These are phyloP conservation scores for Heliosperma pusillum DNA, from an alignment of 148 eudicot genomes.

Conservation along the genomic window DNA sequence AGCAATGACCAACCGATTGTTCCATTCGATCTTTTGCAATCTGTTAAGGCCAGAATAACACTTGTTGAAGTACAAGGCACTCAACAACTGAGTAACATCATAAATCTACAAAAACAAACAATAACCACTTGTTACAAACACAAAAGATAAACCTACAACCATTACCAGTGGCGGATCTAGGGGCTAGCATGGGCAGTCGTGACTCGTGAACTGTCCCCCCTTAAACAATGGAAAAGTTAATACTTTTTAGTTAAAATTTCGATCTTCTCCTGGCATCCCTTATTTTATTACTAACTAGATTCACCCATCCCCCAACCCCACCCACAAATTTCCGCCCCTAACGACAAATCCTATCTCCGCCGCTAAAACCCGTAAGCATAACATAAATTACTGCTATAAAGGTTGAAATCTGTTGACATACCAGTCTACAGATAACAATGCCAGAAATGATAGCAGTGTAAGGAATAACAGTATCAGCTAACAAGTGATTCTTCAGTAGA, in stretches of 20 bases:
- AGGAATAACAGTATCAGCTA: slow-evolving; percentile 77
- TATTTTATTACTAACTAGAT: no score
- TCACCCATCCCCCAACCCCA: no score
- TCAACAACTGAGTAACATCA: slow-evolving; percentile 67
- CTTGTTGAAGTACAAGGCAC: slow-evolving; percentile 68
- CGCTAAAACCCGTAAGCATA: no score
- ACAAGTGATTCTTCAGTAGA: slow-evolving; percentile 65
- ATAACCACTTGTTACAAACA: slow-evolving; percentile 3
- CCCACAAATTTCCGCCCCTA: no score
- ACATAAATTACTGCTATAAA: no score
- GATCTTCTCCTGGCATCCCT: no score
- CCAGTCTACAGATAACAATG: slow-evolving; percentile 76
- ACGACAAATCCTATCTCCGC: not conserved
- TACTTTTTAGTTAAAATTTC: no score
- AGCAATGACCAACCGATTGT: slow-evolving; percentile 59
- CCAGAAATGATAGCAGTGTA: slow-evolving; percentile 80
- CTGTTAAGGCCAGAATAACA: slow-evolving; percentile 68
- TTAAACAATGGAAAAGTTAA: no score
- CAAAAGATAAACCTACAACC: not conserved
- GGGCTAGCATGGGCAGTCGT: no score
- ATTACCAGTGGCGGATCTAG: no score
- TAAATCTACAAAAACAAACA: slow-evolving; percentile 49
- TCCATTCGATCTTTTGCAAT: slow-evolving; percentile 84
- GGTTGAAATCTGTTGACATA: slow-evolving; percentile 22
- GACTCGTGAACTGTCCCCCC: no score